phyloP scores from a whole-genome alignment of 306 rosid species.

The Trichosanthes truncata region DNA sequence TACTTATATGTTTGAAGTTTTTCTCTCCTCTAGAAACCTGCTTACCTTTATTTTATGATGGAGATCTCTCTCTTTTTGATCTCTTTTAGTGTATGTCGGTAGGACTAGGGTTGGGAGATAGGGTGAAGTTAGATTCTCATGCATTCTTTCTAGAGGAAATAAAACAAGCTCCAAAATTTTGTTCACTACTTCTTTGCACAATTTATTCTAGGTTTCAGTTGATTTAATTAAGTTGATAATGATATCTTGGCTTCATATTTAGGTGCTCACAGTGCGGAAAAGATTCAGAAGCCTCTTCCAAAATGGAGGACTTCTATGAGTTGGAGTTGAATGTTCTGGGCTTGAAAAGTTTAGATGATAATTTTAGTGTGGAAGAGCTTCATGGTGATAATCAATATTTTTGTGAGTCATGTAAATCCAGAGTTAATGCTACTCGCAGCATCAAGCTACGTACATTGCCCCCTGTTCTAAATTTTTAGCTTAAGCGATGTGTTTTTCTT shows the following conservation, averaged over 20 bases:
- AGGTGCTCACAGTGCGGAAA: slow-evolving; percentile 89
- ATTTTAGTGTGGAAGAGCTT: slow-evolving; percentile 82
- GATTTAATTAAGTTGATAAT: slow-evolving; percentile 1
- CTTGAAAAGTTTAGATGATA: slow-evolving; percentile 71
- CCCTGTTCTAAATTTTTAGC: slow-evolving; percentile 80
- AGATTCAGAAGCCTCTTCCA: slow-evolving; percentile 89
- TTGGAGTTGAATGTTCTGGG: slow-evolving; percentile 92
- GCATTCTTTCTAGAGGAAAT: neutral
- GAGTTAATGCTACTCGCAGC: slow-evolving; percentile 94
- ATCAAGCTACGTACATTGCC: slow-evolving; percentile 85
- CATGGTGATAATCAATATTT: slow-evolving; percentile 94
- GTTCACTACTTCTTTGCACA: neutral
- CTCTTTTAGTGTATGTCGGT: neutral
- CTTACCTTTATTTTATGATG: neutral
- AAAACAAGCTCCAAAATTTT: neutral
- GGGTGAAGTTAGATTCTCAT: neutral
- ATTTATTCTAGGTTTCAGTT: neutral
- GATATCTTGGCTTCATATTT: slow-evolving; percentile 18
- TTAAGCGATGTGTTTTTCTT: slow-evolving; percentile 89
- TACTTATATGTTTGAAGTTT: neutral
- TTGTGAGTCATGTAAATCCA: slow-evolving; percentile 76
- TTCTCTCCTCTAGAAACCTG: neutral
- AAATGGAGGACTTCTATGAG: slow-evolving; percentile 97
- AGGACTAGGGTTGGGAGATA: neutral
- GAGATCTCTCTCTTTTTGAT: neutral